These are phyloP conservation scores for Pyrenophora tritici-repentis DNA, from an alignment of 2,329 filamentous ascomycete genomes.

Conservation along the genomic window DNA sequence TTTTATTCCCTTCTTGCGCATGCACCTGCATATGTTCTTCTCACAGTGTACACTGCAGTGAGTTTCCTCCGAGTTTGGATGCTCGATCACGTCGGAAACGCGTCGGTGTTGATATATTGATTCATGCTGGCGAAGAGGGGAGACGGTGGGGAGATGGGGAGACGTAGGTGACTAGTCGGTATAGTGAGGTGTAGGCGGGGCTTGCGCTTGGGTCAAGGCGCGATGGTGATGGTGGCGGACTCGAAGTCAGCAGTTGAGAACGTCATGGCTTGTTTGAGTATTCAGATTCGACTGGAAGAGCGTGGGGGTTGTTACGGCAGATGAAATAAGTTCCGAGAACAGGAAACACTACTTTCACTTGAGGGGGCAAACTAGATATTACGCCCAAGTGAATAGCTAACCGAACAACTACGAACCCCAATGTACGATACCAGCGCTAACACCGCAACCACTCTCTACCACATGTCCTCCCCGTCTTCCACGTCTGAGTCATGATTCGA, in stretches of 20 bases:
- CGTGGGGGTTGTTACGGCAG: background rate
- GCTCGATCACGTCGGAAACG: background rate
- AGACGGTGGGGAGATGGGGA: conserved; percentile 4
- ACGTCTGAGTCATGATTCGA: no score
- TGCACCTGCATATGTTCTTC: background rate
- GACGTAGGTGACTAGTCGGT: background rate
- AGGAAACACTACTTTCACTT: no score
- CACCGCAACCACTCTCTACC: no score
- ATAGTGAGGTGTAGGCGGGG: background rate
- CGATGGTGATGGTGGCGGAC: background rate
- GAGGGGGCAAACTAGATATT: no score
- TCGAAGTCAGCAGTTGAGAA: conserved; percentile 3
- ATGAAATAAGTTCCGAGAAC: background rate
- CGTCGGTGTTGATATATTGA: conserved; percentile 4
- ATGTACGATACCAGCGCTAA: no score
- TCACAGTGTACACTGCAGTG: background rate
- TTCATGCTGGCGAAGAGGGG: conserved; percentile 9
- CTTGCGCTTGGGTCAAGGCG: background rate
- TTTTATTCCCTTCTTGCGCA: background rate
- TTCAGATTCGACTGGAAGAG: background rate
- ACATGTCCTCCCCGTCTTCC: no score
- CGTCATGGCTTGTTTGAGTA: background rate
- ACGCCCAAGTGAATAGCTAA: no score
- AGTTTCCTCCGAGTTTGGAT: background rate
- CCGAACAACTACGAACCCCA: no score